phyloP scores from a whole-genome alignment of 2,329 filamentous ascomycete genomes.

The Diaporthe helianthi region DNA sequence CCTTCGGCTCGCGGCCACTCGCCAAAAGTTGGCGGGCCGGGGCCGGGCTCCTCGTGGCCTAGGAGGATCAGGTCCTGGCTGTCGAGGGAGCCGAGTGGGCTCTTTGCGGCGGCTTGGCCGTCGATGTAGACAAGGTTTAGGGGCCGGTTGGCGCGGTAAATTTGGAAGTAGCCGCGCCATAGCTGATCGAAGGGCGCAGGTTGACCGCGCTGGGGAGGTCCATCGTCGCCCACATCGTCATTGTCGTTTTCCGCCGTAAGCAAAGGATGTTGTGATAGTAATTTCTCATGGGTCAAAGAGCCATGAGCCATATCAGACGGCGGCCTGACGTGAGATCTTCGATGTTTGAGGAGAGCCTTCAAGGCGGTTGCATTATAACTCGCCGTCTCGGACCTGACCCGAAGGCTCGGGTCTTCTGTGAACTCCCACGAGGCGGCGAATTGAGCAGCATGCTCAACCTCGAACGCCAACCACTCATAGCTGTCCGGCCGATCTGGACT shows the following conservation, averaged over 20 bases:
- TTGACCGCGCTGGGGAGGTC: conserved; percentile 6
- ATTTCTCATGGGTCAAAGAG: too few relatives aligned
- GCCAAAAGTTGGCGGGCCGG: background rate
- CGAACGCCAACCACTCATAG: conserved; percentile 68
- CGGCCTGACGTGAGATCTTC: background rate
- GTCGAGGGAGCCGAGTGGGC: conserved; percentile 69
- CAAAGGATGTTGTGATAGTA: background rate
- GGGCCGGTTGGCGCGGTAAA: conserved; percentile 64
- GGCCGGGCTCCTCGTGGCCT: conserved; percentile 6
- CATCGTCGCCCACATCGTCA: conserved; percentile 30
- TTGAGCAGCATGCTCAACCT: conserved; percentile 65
- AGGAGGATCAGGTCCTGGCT: conserved; percentile 67
- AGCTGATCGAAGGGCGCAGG: background rate
- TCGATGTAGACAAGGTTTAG: conserved; percentile 73
- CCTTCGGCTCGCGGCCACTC: conserved; percentile 60
- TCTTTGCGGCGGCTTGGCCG: conserved; percentile 73
- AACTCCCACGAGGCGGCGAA: conserved; percentile 51
- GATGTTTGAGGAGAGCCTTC: background rate
- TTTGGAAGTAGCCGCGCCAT: conserved; percentile 68
- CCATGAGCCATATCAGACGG: background rate
- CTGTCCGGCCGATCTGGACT: conserved; percentile 52
- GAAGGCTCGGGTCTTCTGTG: too few relatives aligned
- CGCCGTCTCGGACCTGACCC: background rate
- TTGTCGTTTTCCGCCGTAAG: background rate
- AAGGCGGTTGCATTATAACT: background rate